Conservation (phyloP, 1,284 basidiomycete genomes). For the Boletellus sp. region DNA sequence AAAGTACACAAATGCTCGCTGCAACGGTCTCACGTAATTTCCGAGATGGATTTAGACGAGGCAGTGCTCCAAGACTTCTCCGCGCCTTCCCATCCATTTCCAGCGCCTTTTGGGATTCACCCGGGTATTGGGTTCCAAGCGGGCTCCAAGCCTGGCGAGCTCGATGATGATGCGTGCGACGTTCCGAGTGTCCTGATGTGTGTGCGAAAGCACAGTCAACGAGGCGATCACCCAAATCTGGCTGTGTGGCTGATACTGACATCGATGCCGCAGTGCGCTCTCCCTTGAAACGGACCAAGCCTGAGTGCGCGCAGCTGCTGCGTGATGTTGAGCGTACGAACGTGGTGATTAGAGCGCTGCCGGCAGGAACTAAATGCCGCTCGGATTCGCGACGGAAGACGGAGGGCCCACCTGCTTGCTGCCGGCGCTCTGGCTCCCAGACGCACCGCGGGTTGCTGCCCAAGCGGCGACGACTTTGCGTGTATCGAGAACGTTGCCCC, state of each 20-base stretch:
- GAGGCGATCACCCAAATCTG: slow-evolving; percentile 14
- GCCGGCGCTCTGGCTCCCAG: slow-evolving; percentile 23
- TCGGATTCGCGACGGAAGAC: slow-evolving; percentile 8
- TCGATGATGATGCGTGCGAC: slow-evolving; percentile 75
- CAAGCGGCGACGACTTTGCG: slow-evolving; percentile 54
- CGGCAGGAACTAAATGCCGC: slow-evolving; percentile 12
- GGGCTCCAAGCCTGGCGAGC: slow-evolving; percentile 62
- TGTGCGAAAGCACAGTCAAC: slow-evolving; percentile 10
- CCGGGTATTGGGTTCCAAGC: slow-evolving; percentile 67
- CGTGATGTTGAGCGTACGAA: slow-evolving; percentile 55
- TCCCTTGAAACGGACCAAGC: slow-evolving; percentile 69
- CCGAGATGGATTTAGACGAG: slow-evolving; percentile 16
- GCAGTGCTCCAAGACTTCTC: slow-evolving; percentile 57
- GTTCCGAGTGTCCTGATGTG: slow-evolving; percentile 77
- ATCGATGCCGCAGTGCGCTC: slow-evolving; percentile 84
- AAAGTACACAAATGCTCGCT: slow-evolving; percentile 2
- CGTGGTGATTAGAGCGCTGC: slow-evolving; percentile 19
- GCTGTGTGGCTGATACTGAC: slow-evolving; percentile 47
- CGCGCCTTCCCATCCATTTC: slow-evolving; percentile 78
- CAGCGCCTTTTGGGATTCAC: slow-evolving; percentile 68
- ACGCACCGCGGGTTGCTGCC: slow-evolving; percentile 25
- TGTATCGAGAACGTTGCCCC: slow-evolving; percentile 67
- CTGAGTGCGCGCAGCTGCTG: slow-evolving; percentile 58
- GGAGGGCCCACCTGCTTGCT: slow-evolving; percentile 25
- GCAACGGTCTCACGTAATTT: not conserved